Percentiles rank a stretch among this genome's conserved stretches.
phyloP scores from a whole-genome alignment of 1,284 basidiomycete species.

The Thelephora terrestris region DNA sequence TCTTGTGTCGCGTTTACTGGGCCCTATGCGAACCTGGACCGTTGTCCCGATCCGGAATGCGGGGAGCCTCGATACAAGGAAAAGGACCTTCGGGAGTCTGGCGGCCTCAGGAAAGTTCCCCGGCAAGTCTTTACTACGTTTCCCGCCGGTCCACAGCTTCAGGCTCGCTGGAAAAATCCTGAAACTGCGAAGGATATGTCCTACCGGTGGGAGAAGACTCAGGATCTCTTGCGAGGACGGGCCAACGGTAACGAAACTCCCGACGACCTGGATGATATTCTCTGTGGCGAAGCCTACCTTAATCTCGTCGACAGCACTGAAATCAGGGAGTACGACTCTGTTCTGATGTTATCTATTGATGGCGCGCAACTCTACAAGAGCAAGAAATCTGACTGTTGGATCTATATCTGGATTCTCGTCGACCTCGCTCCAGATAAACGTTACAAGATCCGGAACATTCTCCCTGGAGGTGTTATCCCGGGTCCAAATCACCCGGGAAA shows the following conservation, averaged over 20 bases:
- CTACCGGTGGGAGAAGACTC: too few relatives aligned
- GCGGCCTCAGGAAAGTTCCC: slow-evolving; percentile 7
- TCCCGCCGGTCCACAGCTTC: slow-evolving; percentile 17
- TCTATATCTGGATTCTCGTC: slow-evolving; percentile 20
- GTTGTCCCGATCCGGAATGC: slow-evolving; percentile 15
- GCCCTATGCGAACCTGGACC: slow-evolving; percentile 27
- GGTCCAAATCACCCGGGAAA: slow-evolving; percentile 19
- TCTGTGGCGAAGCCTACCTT: too few relatives aligned
- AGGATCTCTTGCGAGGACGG: slow-evolving; percentile 10
- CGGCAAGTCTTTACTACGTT: slow-evolving; percentile 16
- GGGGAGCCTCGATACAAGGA: slow-evolving; percentile 17
- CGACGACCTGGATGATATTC: too few relatives aligned
- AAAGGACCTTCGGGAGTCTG: too few relatives aligned
- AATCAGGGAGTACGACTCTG: slow-evolving; percentile 11
- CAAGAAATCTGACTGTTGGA: slow-evolving; percentile 18
- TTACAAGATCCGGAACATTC: slow-evolving; percentile 17
- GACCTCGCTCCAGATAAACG: slow-evolving; percentile 13
- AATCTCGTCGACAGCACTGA: slow-evolving; percentile 14
- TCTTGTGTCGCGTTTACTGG: too few relatives aligned
- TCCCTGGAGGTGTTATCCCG: slow-evolving; percentile 17
- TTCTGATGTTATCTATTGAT: slow-evolving; percentile 19
- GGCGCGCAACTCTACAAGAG: slow-evolving; percentile 21
- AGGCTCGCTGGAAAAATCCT: too few relatives aligned
- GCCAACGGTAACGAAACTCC: background rate
- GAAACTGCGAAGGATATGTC: too few relatives aligned